Evolutionary conservation across 2,329 filamentous ascomycete genomes (phyloP).

Genomic region (Aspergillus terreus): DNA sequence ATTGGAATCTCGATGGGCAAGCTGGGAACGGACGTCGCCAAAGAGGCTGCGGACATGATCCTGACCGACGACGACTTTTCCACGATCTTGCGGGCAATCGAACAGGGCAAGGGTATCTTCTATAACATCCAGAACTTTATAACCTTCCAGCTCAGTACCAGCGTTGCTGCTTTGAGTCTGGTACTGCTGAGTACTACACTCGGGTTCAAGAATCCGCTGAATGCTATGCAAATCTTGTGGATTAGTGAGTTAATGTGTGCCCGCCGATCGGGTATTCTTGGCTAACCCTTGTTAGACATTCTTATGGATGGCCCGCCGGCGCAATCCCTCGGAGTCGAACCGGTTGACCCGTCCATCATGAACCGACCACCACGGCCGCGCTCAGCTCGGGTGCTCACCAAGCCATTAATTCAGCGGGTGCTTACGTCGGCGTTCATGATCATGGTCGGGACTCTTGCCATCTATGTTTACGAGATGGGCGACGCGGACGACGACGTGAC

Average conservation of each 20-base stretch:
- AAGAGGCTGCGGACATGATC: conserved; percentile 88
- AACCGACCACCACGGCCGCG: conserved; percentile 80
- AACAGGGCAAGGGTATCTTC: conserved; percentile 98
- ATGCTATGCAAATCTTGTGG: conserved; percentile 99
- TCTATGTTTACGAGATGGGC: conserved; percentile 89
- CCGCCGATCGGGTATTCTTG: not conserved
- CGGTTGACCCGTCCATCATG: conserved; percentile 93
- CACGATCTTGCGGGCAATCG: conserved; percentile 88
- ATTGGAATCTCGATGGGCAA: conserved; percentile 97
- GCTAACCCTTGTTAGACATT: conserved; percentile 63
- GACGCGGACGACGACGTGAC: conserved; percentile 54
- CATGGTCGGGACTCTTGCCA: conserved; percentile 84
- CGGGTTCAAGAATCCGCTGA: conserved; percentile 91
- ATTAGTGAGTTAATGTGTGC: conserved; percentile 68
- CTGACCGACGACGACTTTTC: conserved; percentile 87
- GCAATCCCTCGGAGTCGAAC: conserved; percentile 93
- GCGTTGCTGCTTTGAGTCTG: conserved; percentile 84
- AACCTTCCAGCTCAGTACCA: conserved; percentile 96
- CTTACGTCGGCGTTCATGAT: conserved; percentile 84
- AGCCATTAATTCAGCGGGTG: conserved; percentile 75
- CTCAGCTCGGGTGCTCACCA: conserved; percentile 87
- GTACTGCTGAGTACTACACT: conserved; percentile 90
- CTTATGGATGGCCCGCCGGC: conserved; percentile 99
- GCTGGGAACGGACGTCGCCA: conserved; percentile 93
- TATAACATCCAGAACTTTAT: conserved; percentile 99